Evolutionary conservation across 2,329 filamentous ascomycete genomes (phyloP), one percentile per base, ranked within the genome.

Genomic region (Fusarium tupiense): DNA sequence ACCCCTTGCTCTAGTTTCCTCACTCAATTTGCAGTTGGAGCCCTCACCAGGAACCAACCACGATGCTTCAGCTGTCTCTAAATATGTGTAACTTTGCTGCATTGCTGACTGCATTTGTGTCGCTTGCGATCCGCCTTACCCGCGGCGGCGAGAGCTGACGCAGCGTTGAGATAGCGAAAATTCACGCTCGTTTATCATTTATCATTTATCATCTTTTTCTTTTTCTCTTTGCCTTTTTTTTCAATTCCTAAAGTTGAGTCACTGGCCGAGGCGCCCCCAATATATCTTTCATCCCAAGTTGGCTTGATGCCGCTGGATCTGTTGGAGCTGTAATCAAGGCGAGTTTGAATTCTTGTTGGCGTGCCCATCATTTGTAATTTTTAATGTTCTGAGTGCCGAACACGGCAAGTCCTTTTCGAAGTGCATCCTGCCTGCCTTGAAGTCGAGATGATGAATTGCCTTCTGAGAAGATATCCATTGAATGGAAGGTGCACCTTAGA

Each of bases 401-500:
- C 17, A n/a, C 37, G 35, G 24, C 22, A 52, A 52, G 24, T 24
- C 35, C 37, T 22, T 44, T 31, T 62, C 26, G 29, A 17, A 44
- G 38, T 44, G 60, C 38, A 26, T 58, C 24, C 38, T 43, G 14
- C 31, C 56, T 50, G 33, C 43, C 57, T 38, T 52, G 20, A 41
- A 43, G 31, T 26, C 14, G 29, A 35, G 43, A 52, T 38, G 33
- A 29, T 49, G 46, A 49, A 31, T 17, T 49, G 26, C 26, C 16
- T n/a, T 47, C 44, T 35, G 17, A 20, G 20, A 31, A 47, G 26
- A 53, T 17, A 37, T 35, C 8, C 7, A 35, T 37, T 37, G 22
- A 44, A 41, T 35, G 35, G 46, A 53, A 70, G 53, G 67, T 66
- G 67, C 60, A 35, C 44, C 37, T 49, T 44, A 20, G 19, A 50